phyloP scores from a whole-genome alignment of 2,329 filamentous ascomycete species.

The Gaeumannomyces tritici region DNA sequence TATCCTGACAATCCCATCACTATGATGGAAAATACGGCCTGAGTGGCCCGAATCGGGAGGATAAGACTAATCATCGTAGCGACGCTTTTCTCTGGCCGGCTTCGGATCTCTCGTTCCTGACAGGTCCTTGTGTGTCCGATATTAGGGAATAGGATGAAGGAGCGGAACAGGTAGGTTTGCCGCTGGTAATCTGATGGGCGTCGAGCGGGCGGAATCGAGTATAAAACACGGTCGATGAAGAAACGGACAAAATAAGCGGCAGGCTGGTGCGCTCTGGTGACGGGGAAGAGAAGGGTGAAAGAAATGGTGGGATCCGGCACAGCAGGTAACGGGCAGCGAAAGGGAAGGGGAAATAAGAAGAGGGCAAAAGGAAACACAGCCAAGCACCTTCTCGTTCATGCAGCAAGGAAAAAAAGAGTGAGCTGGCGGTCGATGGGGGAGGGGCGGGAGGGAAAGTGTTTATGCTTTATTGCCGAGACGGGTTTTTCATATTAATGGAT shows the following conservation, averaged over 20 bases:
- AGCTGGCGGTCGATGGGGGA: neutral
- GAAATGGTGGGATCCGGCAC: slow-evolving; percentile 6
- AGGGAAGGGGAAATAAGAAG: slow-evolving; percentile 9
- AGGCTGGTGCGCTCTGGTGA: slow-evolving; percentile 18
- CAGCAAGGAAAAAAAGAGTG: neutral
- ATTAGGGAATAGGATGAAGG: neutral
- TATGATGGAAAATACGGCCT: slow-evolving; percentile 28
- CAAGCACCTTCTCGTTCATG: neutral
- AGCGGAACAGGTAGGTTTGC: neutral
- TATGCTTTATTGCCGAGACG: neutral
- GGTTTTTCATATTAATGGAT: neutral
- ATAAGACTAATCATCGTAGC: slow-evolving; percentile 1
- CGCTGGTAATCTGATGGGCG: neutral
- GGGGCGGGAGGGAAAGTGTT: neutral
- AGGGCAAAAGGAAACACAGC: slow-evolving; percentile 9
- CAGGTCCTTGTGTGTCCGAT: neutral
- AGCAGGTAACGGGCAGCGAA: slow-evolving; percentile 5
- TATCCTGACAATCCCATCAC: slow-evolving; percentile 39
- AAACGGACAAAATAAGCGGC: slow-evolving; percentile 8
- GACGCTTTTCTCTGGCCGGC: neutral
- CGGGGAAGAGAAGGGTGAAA: slow-evolving; percentile 10
- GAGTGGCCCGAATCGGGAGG: slow-evolving; percentile 3
- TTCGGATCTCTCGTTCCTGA: neutral
- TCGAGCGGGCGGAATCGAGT: neutral
- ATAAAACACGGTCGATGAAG: neutral